Evolutionary conservation across 1,284 basidiomycete genomes (phyloP).

Genomic region (Tilletia caries): DNA sequence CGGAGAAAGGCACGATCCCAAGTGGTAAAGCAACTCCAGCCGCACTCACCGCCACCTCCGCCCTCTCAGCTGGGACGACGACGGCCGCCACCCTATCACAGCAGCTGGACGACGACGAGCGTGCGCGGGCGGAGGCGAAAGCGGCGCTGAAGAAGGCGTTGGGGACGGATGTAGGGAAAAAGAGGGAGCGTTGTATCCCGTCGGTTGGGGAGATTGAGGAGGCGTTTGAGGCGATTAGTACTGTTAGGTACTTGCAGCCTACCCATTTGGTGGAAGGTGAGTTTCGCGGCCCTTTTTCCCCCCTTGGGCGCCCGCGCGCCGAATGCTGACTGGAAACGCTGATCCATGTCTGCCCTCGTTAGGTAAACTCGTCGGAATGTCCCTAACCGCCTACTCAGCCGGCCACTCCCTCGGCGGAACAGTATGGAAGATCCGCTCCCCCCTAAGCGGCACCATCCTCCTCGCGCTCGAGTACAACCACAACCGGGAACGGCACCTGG

Average conservation of each 20-base stretch:
- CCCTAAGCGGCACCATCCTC: slow-evolving; percentile 88
- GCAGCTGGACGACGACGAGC: slow-evolving; percentile 30
- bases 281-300: slow-evolving; percentile 35
- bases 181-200: slow-evolving; percentile 27
- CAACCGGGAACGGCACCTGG: slow-evolving; percentile 90
- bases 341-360: no score
- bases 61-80: neutral
- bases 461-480: slow-evolving; percentile 97
- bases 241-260: slow-evolving; percentile 90
- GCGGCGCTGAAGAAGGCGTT: slow-evolving; percentile 22
- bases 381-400: slow-evolving; percentile 91
- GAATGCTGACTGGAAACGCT: no score
- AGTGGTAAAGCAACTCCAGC: no score
- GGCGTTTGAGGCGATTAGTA: slow-evolving; percentile 86
- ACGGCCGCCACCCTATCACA: neutral
- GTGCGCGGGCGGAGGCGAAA: slow-evolving; percentile 28
- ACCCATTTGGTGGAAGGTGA: slow-evolving; percentile 80
- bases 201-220: slow-evolving; percentile 62
- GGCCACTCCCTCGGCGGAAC: slow-evolving; percentile 95
- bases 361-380: slow-evolving; percentile 86
- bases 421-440: slow-evolving; percentile 96
- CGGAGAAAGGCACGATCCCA: no score
- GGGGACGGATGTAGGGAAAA: slow-evolving; percentile 12
- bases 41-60: no score
- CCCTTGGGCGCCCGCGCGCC: no score